Evolutionary conservation across 148 eudicot genomes (phyloP), one percentile per base, ranked within the genome.

Genomic region (Persicaria tinctoria): DNA sequence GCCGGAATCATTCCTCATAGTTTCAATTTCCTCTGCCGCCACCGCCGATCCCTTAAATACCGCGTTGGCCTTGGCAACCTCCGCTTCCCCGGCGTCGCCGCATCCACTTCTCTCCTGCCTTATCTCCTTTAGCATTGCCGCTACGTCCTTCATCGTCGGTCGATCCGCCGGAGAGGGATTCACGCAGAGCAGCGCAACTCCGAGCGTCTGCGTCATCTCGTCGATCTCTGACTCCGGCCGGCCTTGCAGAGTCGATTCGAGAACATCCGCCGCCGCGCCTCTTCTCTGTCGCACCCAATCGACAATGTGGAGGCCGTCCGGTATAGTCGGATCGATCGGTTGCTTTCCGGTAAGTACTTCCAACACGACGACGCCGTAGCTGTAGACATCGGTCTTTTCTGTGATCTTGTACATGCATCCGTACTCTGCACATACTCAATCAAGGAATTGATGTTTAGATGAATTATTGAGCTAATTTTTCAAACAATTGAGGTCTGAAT

Each of bases 381-480:
- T 92, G 82, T 92, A 92, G 4, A 90, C 91, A 45, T 90, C 97
- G 51, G 87, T 90, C 86, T 88, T 90, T 76, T 87, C 93, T 27
- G 95, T 90, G 62, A 92, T 86, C 82, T 92, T 90, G 95, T 88
- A 84, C 90, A 88, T 82, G 84, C 85, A 92, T 57, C 97, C 97
- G 57, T 90, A 90, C 80, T 92, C 97, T 92, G 85, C 38, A 45
- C 47, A 75, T 48, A 4, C 8, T 46, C 17, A 46, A 20, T 14
- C 23, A n/a, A 70, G 50, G 73, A 44, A 45, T 70, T 46, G 50
- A 46, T 63, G 46, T n/a, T 3, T 45, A 17, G 51, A 45, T 70
- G 50, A 17, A 0, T 17, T 17, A 7, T 7, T 46, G 13, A 8
- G 51, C 12, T 48, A 4, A n/a, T 0, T 10, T 46, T 69, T 44